phyloP scores from a whole-genome alignment of 1,139 yeast species.

The Kurtzmaniella natalensis region DNA sequence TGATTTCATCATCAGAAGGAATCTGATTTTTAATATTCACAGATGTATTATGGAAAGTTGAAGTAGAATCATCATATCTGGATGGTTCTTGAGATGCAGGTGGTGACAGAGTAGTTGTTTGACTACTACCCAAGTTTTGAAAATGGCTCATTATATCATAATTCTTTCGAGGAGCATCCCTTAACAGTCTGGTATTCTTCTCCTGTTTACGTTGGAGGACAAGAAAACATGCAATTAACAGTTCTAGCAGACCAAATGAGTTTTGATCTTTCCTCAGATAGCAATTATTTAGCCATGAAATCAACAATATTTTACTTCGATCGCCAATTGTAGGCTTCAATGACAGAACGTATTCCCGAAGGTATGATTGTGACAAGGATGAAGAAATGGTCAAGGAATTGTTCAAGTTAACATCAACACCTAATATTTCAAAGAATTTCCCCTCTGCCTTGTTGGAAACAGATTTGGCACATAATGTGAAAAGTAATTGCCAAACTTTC shows the following conservation, averaged over 20 bases:
- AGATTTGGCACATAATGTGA: slow-evolving; percentile 6
- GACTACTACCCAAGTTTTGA: slow-evolving; percentile 1
- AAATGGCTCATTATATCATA: slow-evolving; percentile 4
- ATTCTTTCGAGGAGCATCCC: slow-evolving; percentile 1
- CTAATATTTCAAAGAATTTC: not conserved
- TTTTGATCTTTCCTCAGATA: not conserved
- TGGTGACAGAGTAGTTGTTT: not conserved
- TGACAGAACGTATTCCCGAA: slow-evolving; percentile 2
- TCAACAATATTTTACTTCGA: not conserved
- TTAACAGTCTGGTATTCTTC: not conserved
- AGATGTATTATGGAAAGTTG: too few relatives aligned
- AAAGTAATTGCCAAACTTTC: slow-evolving; percentile 1
- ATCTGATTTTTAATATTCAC: too few relatives aligned
- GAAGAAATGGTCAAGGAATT: not conserved
- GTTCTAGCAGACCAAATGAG: not conserved
- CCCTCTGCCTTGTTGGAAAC: slow-evolving; percentile 1
- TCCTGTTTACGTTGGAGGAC: not conserved
- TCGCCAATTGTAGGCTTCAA: slow-evolving; percentile 4
- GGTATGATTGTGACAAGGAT: slow-evolving; percentile 4
- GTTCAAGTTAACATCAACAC: not conserved
- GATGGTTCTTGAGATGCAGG: not conserved
- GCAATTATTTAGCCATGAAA: not conserved
- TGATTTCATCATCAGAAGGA: too few relatives aligned
- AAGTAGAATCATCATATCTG: too few relatives aligned
- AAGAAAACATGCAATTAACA: not conserved